Conservation (phyloP, 2,329 filamentous ascomycete species). For the Grosmannia huntii region DNA sequence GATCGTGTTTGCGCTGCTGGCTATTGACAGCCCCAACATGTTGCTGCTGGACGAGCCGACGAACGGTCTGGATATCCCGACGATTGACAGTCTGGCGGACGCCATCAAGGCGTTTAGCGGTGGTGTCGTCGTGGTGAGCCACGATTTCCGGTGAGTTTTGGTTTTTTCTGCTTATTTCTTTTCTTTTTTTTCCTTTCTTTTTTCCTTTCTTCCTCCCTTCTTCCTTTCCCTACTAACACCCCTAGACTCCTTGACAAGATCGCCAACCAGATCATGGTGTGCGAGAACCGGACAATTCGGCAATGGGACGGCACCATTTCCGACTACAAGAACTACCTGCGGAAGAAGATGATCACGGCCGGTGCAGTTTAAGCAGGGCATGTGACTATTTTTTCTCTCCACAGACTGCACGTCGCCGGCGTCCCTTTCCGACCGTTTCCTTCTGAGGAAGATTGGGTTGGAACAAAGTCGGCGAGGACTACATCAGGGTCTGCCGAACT, state of each 20-base stretch:
- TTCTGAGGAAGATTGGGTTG: neutral
- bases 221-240: neutral
- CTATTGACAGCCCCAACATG: conserved; percentile 97
- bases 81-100: conserved; percentile 93
- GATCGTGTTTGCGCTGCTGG: conserved; percentile 93
- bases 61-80: conserved; percentile 98
- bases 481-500: neutral
- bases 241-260: conserved; percentile 92
- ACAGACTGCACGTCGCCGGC: neutral
- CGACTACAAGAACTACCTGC: conserved; percentile 95
- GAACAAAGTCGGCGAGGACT: neutral
- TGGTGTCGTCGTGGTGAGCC: conserved; percentile 93
- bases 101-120: conserved; percentile 94
- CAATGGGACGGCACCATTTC: conserved; percentile 82
- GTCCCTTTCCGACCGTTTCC: neutral
- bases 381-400: neutral
- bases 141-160: conserved; percentile 83
- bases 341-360: conserved; percentile 93
- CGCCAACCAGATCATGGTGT: conserved; percentile 98
- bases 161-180: neutral
- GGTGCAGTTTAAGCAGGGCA: conserved; percentile 60
- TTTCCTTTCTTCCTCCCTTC: neutral
- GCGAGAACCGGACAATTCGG: conserved; percentile 91
- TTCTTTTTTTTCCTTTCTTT: neutral
- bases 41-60: conserved; percentile 94